A percentile compares a stretch with the other conserved stretches of the same genome.
These are phyloP conservation scores for Thermoascus crustaceus DNA, from an alignment of 2,329 filamentous ascomycete species.

Conservation along the genomic window DNA sequence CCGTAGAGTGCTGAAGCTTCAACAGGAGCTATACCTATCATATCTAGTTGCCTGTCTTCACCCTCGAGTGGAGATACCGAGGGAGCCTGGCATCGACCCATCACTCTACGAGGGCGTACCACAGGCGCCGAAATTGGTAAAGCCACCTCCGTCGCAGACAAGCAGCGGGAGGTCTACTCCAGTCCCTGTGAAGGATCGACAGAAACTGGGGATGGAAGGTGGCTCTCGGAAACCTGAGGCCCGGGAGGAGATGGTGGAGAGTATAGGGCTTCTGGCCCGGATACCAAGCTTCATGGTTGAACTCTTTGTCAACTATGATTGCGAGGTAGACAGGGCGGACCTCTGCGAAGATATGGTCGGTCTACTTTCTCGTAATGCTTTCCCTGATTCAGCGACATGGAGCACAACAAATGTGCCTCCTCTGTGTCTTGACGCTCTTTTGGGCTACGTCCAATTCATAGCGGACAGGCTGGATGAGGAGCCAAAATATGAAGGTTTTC, in stretches of 20 bases:
- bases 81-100: conserved; percentile 82
- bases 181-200: conserved; percentile 82
- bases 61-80: conserved; percentile 86
- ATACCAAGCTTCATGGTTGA: conserved; percentile 95
- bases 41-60: conserved; percentile 92
- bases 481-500: conserved; percentile 56
- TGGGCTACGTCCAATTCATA: conserved; percentile 87
- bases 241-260: conserved; percentile 96
- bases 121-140: conserved; percentile 78
- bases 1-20: conserved; percentile 80
- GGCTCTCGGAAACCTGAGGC: conserved; percentile 89
- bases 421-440: conserved; percentile 80
- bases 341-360: conserved; percentile 94
- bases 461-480: conserved; percentile 73
- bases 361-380: conserved; percentile 82
- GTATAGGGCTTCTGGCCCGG: conserved; percentile 78
- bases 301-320: conserved; percentile 96
- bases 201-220: conserved; percentile 86
- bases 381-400: conserved; percentile 96
- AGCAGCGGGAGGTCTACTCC: conserved; percentile 80
- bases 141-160: conserved; percentile 64
- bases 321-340: conserved; percentile 82
- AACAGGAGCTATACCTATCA: conserved; percentile 91
- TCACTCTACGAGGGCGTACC: conserved; percentile 88
- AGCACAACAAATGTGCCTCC: conserved; percentile 97